Percentiles rank a stretch among this genome's conserved stretches.
These are phyloP conservation scores for Sordariomycetes sp. DNA, from an alignment of 2,329 filamentous ascomycete species.

Conservation along the genomic window DNA sequence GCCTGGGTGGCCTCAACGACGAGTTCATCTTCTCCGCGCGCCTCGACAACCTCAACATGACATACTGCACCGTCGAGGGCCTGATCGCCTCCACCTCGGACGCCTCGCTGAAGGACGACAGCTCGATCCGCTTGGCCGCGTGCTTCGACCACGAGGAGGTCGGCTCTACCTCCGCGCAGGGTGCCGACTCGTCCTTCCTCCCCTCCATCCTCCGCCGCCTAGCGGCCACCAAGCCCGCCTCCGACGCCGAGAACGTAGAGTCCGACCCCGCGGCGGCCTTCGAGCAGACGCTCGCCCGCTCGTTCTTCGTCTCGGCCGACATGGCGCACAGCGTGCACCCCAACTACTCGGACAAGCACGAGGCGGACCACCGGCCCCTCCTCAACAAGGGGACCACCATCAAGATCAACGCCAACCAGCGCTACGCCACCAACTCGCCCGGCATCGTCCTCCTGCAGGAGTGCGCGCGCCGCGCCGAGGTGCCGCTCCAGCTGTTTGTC, in stretches of 20 bases:
- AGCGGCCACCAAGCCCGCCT: constrained; percentile 60
- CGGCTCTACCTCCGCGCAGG: constrained; percentile 83
- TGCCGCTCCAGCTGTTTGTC: constrained; percentile 91
- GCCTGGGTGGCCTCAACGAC: constrained; percentile 79
- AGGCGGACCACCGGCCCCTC: constrained; percentile 78
- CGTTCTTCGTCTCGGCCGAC: constrained; percentile 90
- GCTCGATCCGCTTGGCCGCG: constrained; percentile 78
- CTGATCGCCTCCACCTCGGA: constrained; percentile 68
- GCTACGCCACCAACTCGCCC: constrained; percentile 92
- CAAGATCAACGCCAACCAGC: constrained; percentile 96
- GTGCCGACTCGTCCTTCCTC: constrained; percentile 84
- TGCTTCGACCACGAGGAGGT: constrained; percentile 99
- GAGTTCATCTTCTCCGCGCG: constrained; percentile 96
- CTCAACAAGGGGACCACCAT: constrained; percentile 97
- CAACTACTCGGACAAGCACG: constrained; percentile 89
- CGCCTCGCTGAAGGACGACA: constrained; percentile 58
- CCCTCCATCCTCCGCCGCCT: constrained; percentile 80
- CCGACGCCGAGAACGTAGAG: constrained; percentile 42
- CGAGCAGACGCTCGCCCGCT: constrained; percentile 83
- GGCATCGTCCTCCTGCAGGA: constrained; percentile 91
- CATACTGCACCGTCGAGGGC: constrained; percentile 80
- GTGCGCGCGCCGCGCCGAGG: constrained; percentile 60
- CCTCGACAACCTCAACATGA: constrained; percentile 93
- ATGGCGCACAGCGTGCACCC: constrained; percentile 97
- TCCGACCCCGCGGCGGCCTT: constrained; percentile 70